Evolutionary conservation across 2,329 filamentous ascomycete genomes (phyloP).

Genomic region (Zymoseptoria tritici): DNA sequence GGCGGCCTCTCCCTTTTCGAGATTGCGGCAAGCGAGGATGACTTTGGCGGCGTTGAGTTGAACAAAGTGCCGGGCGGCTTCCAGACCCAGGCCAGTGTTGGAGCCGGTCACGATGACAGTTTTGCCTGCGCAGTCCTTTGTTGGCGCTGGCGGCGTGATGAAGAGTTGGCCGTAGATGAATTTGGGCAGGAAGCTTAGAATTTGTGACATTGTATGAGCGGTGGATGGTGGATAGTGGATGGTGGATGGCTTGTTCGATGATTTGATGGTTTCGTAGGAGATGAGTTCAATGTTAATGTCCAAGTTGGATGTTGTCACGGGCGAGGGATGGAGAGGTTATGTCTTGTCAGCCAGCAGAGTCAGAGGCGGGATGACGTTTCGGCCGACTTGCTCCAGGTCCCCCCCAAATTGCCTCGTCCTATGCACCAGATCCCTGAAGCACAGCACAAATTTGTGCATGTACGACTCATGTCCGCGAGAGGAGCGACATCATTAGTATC

Average conservation of each 20-base stretch:
- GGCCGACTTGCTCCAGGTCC: not conserved
- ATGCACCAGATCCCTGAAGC: too few species aligned
- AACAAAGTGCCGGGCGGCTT: slow-evolving; percentile 39
- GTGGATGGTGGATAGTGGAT: not conserved
- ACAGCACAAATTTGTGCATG: too few species aligned
- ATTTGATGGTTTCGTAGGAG: not conserved
- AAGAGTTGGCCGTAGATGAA: slow-evolving; percentile 38
- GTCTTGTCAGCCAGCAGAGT: not conserved
- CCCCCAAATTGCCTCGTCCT: not conserved
- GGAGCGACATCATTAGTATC: too few species aligned
- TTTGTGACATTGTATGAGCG: slow-evolving; percentile 2
- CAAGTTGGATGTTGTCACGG: too few species aligned
- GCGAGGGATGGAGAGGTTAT: not conserved
- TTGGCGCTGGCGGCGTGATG: slow-evolving; percentile 30
- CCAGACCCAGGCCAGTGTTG: slow-evolving; percentile 42
- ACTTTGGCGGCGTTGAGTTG: slow-evolving; percentile 35
- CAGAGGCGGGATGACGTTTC: not conserved
- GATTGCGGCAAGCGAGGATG: slow-evolving; percentile 40
- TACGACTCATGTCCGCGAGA: too few species aligned
- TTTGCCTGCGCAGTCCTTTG: slow-evolving; percentile 16
- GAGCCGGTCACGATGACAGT: slow-evolving; percentile 43
- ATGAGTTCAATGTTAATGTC: not conserved
- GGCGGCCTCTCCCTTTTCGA: slow-evolving; percentile 40
- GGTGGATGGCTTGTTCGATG: not conserved
- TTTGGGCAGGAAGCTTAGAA: slow-evolving; percentile 13